Conservation (phyloP, 208 protist genomes). For the Phytomonas francai region DNA sequence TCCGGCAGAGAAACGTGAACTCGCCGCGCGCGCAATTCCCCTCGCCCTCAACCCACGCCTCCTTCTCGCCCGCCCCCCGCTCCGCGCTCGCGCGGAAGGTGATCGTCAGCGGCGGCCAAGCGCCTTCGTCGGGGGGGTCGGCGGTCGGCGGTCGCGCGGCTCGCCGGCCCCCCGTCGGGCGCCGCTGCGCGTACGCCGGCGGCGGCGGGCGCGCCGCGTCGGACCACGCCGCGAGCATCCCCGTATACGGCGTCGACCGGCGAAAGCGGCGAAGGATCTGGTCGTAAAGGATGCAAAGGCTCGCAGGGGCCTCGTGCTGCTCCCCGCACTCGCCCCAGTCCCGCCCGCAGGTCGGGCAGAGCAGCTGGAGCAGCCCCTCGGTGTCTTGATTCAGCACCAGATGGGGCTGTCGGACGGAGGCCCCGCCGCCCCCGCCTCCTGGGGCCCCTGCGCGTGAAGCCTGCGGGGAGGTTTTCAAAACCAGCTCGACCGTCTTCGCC, state of each 20-base stretch:
- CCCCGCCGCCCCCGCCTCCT: conserved; percentile 2
- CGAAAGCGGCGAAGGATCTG: conserved; percentile 36
- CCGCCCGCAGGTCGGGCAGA: conserved; percentile 60
- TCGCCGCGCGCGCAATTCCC: conserved; percentile 39
- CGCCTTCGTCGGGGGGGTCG: not conserved
- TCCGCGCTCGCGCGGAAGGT: too few species aligned
- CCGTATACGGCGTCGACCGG: conserved; percentile 46
- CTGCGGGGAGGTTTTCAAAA: conserved; percentile 8
- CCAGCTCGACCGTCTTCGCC: conserved; percentile 11
- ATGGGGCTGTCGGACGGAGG: not conserved
- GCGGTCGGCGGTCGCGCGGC: conserved; percentile 9
- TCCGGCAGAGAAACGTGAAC: conserved; percentile 42
- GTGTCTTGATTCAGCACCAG: not conserved
- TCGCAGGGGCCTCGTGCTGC: conserved; percentile 42
- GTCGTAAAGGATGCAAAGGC: conserved; percentile 45
- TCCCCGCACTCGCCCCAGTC: conserved; percentile 45
- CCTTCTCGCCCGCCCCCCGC: conserved; percentile 9
- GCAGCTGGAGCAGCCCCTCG: conserved; percentile 12
- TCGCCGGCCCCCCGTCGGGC: conserved; percentile 11
- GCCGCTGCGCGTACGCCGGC: not conserved
- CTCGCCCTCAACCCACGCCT: conserved; percentile 21
- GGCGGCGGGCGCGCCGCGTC: conserved; percentile 6
- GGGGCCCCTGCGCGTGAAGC: conserved; percentile 11
- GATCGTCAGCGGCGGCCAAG: not conserved
- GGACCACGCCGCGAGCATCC: conserved; percentile 41